A percentile compares a stretch with the other conserved stretches of the same genome.
These are phyloP conservation scores for Barbarea vulgaris DNA, from an alignment of 345 rosid genomes.

Conservation along the genomic window DNA sequence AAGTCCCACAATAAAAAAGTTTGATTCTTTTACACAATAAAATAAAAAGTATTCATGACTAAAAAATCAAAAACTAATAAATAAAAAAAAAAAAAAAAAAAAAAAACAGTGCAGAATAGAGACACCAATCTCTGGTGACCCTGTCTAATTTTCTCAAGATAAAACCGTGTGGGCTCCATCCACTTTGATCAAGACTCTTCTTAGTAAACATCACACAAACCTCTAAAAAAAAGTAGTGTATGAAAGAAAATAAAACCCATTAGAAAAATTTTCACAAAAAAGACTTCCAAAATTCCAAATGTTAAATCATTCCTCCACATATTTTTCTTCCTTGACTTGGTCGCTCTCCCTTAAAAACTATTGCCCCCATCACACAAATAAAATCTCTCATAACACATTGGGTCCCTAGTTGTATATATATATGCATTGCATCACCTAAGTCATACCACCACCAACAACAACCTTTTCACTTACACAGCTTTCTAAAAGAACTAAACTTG, in stretches of 20 bases:
- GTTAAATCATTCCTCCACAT: conserved; percentile 24
- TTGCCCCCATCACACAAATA: conserved; percentile 17
- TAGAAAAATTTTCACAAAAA: neutral
- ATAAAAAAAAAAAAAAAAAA: neutral
- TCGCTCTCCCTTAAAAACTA: conserved; percentile 5
- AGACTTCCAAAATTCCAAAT: conserved; percentile 25
- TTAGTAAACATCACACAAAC: conserved; percentile 30
- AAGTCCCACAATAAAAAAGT: conserved; percentile 25
- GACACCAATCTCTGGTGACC: conserved; percentile 9
- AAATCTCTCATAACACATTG: conserved; percentile 11
- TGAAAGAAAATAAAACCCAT: conserved; percentile 11
- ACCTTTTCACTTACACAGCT: conserved; percentile 30
- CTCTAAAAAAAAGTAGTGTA: neutral
- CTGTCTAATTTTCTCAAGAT: conserved; percentile 16
- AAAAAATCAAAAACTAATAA: neutral
- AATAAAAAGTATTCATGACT: neutral
- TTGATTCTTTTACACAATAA: conserved; percentile 20
- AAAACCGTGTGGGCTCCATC: conserved; percentile 43
- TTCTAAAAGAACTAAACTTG: conserved; percentile 26
- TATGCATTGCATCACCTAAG: conserved; percentile 20
- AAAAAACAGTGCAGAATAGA: neutral
- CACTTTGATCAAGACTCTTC: conserved; percentile 36
- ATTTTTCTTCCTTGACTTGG: conserved; percentile 36
- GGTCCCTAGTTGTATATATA: conserved; percentile 33
- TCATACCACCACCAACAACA: conserved; percentile 32